phyloP scores from a whole-genome alignment of 345 rosid genomes.

The Kandelia obovata region DNA sequence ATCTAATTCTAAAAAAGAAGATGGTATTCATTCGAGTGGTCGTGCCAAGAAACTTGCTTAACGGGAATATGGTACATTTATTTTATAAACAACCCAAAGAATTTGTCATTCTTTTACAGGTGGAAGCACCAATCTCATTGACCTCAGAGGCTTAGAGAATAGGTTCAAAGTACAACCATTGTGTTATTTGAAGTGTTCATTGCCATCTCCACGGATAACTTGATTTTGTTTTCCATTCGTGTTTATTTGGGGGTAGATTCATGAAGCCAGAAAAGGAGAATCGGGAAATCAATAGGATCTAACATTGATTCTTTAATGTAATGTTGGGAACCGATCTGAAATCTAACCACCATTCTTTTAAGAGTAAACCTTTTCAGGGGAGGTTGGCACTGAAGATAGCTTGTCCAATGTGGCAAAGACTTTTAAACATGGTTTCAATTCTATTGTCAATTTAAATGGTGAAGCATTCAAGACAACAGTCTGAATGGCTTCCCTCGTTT shows the following conservation, averaged over 20 bases:
- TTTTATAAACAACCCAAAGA: conserved; percentile 15
- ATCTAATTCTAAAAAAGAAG: conserved; percentile 78
- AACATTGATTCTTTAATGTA: conserved; percentile 2
- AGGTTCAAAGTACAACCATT: conserved; percentile 21
- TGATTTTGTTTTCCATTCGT: conserved; percentile 17
- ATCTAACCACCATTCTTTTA: conserved; percentile 1
- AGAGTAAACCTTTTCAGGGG: neutral
- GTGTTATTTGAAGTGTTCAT: conserved; percentile 31
- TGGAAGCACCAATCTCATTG: conserved; percentile 34
- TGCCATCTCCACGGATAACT: conserved; percentile 35
- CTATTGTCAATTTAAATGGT: too few species aligned
- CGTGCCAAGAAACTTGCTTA: conserved; percentile 96
- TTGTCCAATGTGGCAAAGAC: neutral
- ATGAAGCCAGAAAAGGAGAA: conserved; percentile 5
- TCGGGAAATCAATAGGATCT: conserved; percentile 14
- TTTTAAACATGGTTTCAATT: too few species aligned
- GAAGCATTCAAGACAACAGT: too few species aligned
- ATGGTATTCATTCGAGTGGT: conserved; percentile 68
- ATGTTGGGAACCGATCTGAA: neutral
- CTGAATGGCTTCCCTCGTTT: neutral
- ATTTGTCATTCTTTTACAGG: conserved; percentile 29
- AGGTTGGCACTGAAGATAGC: neutral
- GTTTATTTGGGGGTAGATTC: conserved; percentile 15
- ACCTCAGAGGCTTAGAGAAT: conserved; percentile 15
- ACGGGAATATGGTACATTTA: conserved; percentile 15